Percentiles rank a stretch among this genome's conserved stretches.
phyloP scores from a whole-genome alignment of 2,329 filamentous ascomycete genomes.

The Hymenotorrendiella dingleyae region DNA sequence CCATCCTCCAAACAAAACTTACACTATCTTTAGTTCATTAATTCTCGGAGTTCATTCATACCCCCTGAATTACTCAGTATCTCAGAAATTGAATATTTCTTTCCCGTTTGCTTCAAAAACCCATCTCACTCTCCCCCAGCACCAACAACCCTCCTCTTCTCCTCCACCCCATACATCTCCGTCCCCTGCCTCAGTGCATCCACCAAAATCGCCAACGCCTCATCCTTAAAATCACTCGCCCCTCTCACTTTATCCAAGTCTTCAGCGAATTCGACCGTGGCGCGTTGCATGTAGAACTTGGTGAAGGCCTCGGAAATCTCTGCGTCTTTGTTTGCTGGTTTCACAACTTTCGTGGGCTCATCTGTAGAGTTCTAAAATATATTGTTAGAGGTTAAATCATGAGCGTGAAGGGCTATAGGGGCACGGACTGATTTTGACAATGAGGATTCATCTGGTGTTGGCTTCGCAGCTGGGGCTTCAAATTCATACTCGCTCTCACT shows the following conservation, averaged over 20 bases:
- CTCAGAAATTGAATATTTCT: neutral
- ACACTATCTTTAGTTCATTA: neutral
- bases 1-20: too few species aligned
- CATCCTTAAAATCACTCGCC: conserved; percentile 65
- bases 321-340: conserved; percentile 7
- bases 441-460: conserved; percentile 1
- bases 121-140: conserved; percentile 1
- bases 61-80: neutral
- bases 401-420: too few species aligned
- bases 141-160: conserved; percentile 35
- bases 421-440: too few species aligned
- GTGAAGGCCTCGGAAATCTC: conserved; percentile 40
- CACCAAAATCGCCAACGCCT: conserved; percentile 59
- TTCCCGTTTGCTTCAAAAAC: neutral
- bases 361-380: neutral
- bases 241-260: conserved; percentile 65
- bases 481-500: conserved; percentile 15
- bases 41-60: neutral
- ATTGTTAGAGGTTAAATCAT: neutral
- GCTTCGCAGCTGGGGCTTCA: conserved; percentile 1
- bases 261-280: conserved; percentile 65
- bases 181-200: conserved; percentile 64
- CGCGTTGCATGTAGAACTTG: conserved; percentile 62
- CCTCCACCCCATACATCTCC: conserved; percentile 51
- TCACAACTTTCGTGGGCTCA: neutral